Base-by-base conservation (phyloP, 495 filamentous ascomycete species). In the Choiromyces venosus region DNA sequence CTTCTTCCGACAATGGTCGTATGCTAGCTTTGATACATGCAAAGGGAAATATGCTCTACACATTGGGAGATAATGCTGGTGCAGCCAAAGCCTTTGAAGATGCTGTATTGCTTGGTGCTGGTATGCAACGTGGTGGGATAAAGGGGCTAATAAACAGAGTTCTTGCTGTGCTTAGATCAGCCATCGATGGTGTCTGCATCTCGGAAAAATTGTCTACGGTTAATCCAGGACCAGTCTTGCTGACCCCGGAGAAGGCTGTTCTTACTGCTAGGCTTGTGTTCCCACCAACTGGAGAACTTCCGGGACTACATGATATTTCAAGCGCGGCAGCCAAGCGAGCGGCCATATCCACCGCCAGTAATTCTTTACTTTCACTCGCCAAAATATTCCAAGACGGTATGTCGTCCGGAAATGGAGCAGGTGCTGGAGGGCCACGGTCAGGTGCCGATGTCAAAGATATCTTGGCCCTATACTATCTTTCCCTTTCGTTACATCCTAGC, bases 341-440 rank as follows among this genome's bases (percentile, higher is more conserved):
- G 14, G 94, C 92, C 18, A 87, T 97, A 16, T 93, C 93, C 9
- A 98, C 94, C 4, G 97, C 94, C 4, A 97, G 94, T 83, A 99
- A 99, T 81, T 95, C 94, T 21, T 84, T 99, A 10, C 87, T 99
- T 4, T 98, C 94, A 0, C 84, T 99, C 66, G 95, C 95, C 36
- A 99, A 99, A 82, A 98, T 99, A 65, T 98, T 96, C 76, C 95
- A 99, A 82, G 95, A 99, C 84, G 91, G 93, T n/a, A 97, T 97
- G 92, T 91, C 93, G 9, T 93, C 88, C 73, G 88, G 89, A 40
- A 88, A 88, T 25, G 83, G 87, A 42, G 83, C 86, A 3, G 86
- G 89, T 39, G 85, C 86, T 46, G 85, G 85, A 35, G 84, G 89
- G 56, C 84, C 90, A 16, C 84, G 84, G 66, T 85, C 85, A 67